Evolutionary conservation across 83 land plant species (phyloP), one percentile per base, ranked within the genome.

Genomic region (Thuja plicata): DNA sequence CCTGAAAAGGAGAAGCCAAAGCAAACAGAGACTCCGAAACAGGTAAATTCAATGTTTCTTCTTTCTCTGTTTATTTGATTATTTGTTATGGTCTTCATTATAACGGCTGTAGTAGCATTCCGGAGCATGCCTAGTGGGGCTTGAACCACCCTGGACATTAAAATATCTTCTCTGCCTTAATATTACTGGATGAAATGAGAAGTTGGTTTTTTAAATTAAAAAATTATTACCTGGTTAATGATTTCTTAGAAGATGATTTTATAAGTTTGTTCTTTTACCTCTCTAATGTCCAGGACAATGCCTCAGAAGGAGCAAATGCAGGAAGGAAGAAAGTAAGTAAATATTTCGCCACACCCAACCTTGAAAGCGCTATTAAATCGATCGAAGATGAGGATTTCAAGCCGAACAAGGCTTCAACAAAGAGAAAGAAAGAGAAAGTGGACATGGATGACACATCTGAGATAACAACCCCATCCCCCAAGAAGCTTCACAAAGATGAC

Each of bases 261-360:
- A 10, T 54, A 54, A 16, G 19, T 54, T 77, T 57, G 41, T 35
- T 35, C 32, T 35, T 76, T 66, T 73, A 57, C n/a, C 74, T 41
- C 74, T 41, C 24, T 76, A n/a, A 54, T 88, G 41, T 40, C 30
- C 57, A 60, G 16, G 83, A 80, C n/a, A 30, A 74, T 84, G 71
- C 40, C 12, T 78, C 74, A 11, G 79, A 60, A 87, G 88, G 81
- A 60, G 24, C 15, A 88, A 82, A 87, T 70, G 9, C 43, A 88
- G 91, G 93, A 43, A 92, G 97, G 89, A 92, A 94, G 89, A 95
- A 94, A 88, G 93, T 94, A 3, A 94, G 97, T 92, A 95, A 95
- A 70, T 96, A 94, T 87, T 96, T 96, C 86, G n/a, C 91, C 40
- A 38, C 89, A 11, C n/a, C 91, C n/a, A 83, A 89, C 34, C 77